Evolutionary conservation across 441 rosid genomes (phyloP), one percentile per base, ranked within the genome.

Genomic region (Aleurites moluccanus): DNA sequence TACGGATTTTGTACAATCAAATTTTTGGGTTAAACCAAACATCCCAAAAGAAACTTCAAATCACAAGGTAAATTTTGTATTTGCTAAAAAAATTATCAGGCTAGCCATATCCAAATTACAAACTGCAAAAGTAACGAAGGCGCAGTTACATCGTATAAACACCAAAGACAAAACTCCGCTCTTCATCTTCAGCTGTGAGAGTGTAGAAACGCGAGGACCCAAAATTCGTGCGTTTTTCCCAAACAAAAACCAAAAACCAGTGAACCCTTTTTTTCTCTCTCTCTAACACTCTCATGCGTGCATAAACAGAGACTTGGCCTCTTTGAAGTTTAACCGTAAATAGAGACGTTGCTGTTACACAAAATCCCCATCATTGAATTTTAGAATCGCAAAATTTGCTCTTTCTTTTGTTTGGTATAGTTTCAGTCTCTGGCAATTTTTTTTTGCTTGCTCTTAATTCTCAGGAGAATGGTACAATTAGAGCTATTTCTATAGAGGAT

Each of bases 341-440:
- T 33, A 50, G 13, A 20, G 18, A 60, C 76, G 14, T 27, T 70
- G 55, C 42, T 57, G 49, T 33, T 30, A 16, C 61, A 23, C 38
- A 66, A 38, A 74, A 59, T 59, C 64, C 70, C 49, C 71, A 27
- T 65, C 53, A 10, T 67, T 60, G 49, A 66, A 45, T 28, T 74
- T 59, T 74, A 65, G 44, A 66, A 25, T 14, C 25, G 13, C 10
- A 23, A 56, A 75, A 56, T 13, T 30, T 59, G 47, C 44, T 38
- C 21, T 35, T n/a, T n/a, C 30, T 10, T 49, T 68, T 49, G 21
- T 16, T 27, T 68, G 78, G 78, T 75, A 75, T 49, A 73, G n/a
- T 33, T 45, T 60, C 52, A 25, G 59, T 47, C 30, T 47, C 21
- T 27, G 49, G 73, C 61, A 68, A 15, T n/a, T n/a, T 52, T 30